Conservation (phyloP, 2,329 filamentous ascomycete species). For the Epichloe festucae region DNA sequence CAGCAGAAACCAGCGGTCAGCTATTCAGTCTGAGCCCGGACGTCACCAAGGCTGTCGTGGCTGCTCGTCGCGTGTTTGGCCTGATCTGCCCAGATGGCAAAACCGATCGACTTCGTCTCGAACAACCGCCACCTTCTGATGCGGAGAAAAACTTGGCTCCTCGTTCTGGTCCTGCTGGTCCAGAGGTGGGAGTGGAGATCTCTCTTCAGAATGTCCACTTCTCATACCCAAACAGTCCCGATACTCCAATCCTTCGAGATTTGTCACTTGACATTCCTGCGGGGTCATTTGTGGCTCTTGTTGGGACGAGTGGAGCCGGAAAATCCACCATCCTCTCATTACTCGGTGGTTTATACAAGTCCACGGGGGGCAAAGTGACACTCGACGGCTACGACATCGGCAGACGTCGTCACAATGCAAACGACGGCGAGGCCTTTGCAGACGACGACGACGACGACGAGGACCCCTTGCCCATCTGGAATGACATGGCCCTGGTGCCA, state of each 20-base stretch:
- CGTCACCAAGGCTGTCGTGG: conserved; percentile 9
- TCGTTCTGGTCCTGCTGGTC: conserved; percentile 20
- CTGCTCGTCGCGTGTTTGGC: conserved; percentile 33
- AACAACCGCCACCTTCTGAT: conserved; percentile 4
- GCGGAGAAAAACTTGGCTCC: conserved; percentile 8
- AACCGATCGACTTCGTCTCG: neutral
- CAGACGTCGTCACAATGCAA: neutral
- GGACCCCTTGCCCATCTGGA: neutral
- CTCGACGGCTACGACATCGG: conserved; percentile 26
- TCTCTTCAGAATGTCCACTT: conserved; percentile 6
- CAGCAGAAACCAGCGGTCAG: conserved; percentile 46
- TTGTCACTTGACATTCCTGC: neutral
- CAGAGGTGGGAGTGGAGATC: conserved; percentile 38
- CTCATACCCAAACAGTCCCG: conserved; percentile 3
- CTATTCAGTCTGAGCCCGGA: conserved; percentile 54
- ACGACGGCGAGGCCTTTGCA: conserved; percentile 30
- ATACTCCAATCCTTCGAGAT: neutral
- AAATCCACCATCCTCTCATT: conserved; percentile 34
- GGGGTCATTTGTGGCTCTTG: conserved; percentile 14
- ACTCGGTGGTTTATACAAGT: conserved; percentile 40
- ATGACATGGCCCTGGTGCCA: conserved; percentile 32
- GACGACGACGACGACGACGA: conserved; percentile 10
- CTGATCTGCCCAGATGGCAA: conserved; percentile 13
- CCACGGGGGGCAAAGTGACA: conserved; percentile 33
- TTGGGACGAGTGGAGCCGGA: conserved; percentile 33